These are phyloP conservation scores for Colletotrichum melonis DNA, from an alignment of 2,329 filamentous ascomycete genomes.

Conservation along the genomic window DNA sequence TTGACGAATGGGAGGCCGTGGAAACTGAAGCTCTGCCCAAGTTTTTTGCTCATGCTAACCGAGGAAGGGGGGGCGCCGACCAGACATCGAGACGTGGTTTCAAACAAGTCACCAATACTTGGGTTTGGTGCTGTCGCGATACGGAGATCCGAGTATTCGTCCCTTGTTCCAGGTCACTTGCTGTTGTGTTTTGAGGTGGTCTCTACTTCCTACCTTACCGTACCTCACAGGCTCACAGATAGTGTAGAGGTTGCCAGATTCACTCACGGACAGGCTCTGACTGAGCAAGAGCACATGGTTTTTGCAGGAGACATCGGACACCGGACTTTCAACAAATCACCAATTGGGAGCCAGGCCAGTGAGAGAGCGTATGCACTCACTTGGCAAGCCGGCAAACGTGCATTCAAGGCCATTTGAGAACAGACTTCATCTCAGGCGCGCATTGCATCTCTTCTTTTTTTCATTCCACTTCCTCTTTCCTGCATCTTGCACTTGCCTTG, in stretches of 20 bases:
- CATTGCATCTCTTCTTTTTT: background rate
- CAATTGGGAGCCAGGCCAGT: background rate
- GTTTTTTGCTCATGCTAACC: constrained; percentile 13
- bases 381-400: background rate
- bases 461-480: background rate
- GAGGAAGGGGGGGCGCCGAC: background rate
- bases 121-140: background rate
- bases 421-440: background rate
- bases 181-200: background rate
- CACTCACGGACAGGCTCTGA: background rate
- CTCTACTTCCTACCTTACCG: background rate
- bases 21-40: constrained; percentile 18
- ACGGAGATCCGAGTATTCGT: constrained; percentile 1
- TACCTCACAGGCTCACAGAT: no score
- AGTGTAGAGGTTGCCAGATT: background rate
- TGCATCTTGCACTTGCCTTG: background rate
- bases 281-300: background rate
- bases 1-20: constrained; percentile 18
- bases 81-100: constrained; percentile 13
- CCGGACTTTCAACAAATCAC: background rate
- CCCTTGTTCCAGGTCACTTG: background rate
- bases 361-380: no score
- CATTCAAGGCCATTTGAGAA: background rate
- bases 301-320: background rate
- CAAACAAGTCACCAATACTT: constrained; percentile 24